Percentiles rank a stretch among this genome's conserved stretches.
Conservation (phyloP, 129 eudicot genomes). For the Arctium minus region DNA sequence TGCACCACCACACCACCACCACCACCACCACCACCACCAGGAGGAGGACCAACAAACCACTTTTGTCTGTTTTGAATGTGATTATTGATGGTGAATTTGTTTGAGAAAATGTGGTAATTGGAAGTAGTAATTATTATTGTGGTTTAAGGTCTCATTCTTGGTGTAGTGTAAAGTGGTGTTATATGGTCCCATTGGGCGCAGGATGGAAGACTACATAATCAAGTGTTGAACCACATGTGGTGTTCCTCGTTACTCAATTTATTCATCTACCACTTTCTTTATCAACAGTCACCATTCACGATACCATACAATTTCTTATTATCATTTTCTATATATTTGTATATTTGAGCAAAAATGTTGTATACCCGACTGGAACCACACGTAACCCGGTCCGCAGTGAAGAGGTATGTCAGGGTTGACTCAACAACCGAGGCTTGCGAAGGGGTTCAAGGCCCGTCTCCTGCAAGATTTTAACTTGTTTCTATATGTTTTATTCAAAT, state of each 20-base stretch:
- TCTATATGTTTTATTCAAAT: too few species aligned
- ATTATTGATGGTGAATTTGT: background rate
- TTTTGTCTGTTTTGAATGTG: background rate
- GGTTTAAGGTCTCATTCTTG: conserved; percentile 29
- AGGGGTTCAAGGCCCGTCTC: too few species aligned
- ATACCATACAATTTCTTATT: background rate
- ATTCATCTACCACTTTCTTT: conserved; percentile 21
- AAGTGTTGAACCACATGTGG: conserved; percentile 33
- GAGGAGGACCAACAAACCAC: background rate
- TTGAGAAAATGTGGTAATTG: background rate
- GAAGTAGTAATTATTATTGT: conserved; percentile 17
- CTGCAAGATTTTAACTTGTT: too few species aligned
- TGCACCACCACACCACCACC: background rate
- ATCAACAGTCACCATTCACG: conserved; percentile 17
- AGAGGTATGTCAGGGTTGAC: too few species aligned
- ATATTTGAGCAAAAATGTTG: too few species aligned
- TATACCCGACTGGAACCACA: too few species aligned
- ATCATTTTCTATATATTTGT: background rate
- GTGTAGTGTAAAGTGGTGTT: conserved; percentile 23
- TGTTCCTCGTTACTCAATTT: conserved; percentile 33
- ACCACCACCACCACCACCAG: background rate
- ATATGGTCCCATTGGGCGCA: conserved; percentile 20
- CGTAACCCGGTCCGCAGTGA: too few species aligned
- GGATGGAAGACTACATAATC: background rate
- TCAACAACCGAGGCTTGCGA: too few species aligned